Evolutionary conservation across 139 green algal genomes (phyloP).

Genomic region (Pleodorina starrii): DNA sequence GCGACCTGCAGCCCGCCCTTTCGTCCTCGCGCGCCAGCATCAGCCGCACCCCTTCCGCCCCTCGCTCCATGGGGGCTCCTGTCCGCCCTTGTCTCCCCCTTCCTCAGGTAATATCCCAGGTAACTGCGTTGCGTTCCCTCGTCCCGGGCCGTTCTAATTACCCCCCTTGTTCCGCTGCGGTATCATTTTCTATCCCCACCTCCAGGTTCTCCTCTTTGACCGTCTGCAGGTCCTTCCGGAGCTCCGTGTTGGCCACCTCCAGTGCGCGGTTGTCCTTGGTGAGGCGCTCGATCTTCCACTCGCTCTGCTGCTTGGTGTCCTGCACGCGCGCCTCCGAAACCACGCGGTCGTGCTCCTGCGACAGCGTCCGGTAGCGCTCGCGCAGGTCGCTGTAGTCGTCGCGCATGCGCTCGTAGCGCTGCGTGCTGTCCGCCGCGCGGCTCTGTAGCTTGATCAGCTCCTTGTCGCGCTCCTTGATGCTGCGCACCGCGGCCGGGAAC

Average conservation of each 20-base stretch:
- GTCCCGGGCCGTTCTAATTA: too few species aligned
- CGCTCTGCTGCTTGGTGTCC: conserved; percentile 68
- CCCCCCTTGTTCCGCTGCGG: too few species aligned
- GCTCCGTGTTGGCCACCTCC: conserved; percentile 68
- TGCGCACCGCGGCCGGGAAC: too few species aligned
- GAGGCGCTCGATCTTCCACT: conserved; percentile 77
- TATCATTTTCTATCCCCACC: too few species aligned
- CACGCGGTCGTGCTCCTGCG: conserved; percentile 32
- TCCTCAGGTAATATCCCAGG: too few species aligned
- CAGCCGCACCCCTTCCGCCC: too few species aligned
- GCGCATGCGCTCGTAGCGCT: conserved; percentile 31
- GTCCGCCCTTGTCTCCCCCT: too few species aligned
- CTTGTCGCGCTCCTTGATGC: conserved; percentile 31
- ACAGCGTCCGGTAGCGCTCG: conserved; percentile 46
- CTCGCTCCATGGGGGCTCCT: too few species aligned
- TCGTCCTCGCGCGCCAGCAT: too few species aligned
- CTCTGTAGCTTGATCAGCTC: conserved; percentile 37
- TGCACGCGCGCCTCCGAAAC: conserved; percentile 41
- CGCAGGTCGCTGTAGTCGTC: conserved; percentile 55
- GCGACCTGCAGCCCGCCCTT: too few species aligned
- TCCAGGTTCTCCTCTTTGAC: conserved; percentile 76
- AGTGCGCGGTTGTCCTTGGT: conserved; percentile 70
- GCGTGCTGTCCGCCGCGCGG: conserved; percentile 47
- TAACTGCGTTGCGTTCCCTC: too few species aligned
- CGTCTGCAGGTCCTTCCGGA: conserved; percentile 61